A percentile compares a stretch with the other conserved stretches of the same genome.
Evolutionary conservation across 352 stramenopile genomes (phyloP).

Genomic region (Paralagenidium karlingii): DNA sequence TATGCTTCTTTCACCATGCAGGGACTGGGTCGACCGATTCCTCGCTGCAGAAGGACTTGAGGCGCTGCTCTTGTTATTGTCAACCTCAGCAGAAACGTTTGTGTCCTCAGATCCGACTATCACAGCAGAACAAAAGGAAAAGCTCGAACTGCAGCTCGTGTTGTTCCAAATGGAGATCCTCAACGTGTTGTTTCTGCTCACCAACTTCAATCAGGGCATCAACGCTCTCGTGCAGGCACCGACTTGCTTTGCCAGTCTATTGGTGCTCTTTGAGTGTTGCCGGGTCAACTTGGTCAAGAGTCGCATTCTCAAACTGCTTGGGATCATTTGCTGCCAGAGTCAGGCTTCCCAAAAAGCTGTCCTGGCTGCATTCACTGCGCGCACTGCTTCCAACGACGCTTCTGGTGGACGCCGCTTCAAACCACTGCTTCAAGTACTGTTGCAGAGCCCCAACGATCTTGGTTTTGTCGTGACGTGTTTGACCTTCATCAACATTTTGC

Average conservation of each 20-base stretch:
- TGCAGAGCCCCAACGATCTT: constrained; percentile 10
- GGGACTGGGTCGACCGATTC: constrained; percentile 43
- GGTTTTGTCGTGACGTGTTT: constrained; percentile 16
- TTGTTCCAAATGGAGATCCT: constrained; percentile 23
- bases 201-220: constrained; percentile 14
- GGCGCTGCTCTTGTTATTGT: constrained; percentile 20
- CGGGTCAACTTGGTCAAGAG: constrained; percentile 7
- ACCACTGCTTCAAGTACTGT: constrained; percentile 14
- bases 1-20: constrained; percentile 4
- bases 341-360: constrained; percentile 12
- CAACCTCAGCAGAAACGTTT: not conserved
- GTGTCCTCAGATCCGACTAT: not conserved
- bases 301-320: constrained; percentile 18
- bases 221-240: constrained; percentile 14
- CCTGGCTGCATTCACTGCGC: constrained; percentile 12
- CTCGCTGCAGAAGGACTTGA: constrained; percentile 23
- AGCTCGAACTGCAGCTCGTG: constrained; percentile 2
- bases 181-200: constrained; percentile 32
- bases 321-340: constrained; percentile 19
- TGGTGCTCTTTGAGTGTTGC: constrained; percentile 6
- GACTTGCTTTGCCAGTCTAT: constrained; percentile 14
- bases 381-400: constrained; percentile 4
- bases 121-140: constrained; percentile 5
- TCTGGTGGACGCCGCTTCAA: constrained; percentile 13
- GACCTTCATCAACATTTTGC: constrained; percentile 30